These are phyloP conservation scores for Bipolaris zeicola DNA, from an alignment of 2,329 filamentous ascomycete species.

Conservation along the genomic window DNA sequence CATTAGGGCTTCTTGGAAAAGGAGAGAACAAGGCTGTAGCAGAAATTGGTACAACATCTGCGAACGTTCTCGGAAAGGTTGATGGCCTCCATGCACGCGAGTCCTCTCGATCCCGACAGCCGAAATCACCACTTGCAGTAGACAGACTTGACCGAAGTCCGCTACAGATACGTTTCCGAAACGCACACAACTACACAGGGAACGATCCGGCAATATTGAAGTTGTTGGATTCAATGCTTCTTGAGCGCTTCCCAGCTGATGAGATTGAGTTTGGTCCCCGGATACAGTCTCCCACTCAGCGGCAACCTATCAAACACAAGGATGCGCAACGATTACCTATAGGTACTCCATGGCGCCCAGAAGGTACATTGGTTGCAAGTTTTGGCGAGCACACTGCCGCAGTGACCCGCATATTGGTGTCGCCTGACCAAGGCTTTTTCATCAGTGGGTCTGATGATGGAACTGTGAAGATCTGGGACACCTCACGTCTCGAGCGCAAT, in stretches of 20 bases:
- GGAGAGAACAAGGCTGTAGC: constrained; percentile 65
- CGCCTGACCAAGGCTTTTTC: constrained; percentile 94
- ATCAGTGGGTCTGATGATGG: constrained; percentile 92
- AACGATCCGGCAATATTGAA: constrained; percentile 68
- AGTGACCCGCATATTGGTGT: constrained; percentile 79
- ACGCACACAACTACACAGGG: constrained; percentile 83
- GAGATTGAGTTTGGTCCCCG: constrained; percentile 75
- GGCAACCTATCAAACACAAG: constrained; percentile 59
- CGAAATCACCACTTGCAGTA: constrained; percentile 37
- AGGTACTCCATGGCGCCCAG: constrained; percentile 77
- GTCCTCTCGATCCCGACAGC: constrained; percentile 35
- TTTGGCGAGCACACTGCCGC: constrained; percentile 86
- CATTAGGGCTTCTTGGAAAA: constrained; percentile 65
- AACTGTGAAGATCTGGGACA: constrained; percentile 91
- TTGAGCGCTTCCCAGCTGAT: constrained; percentile 65
- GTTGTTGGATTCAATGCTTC: constrained; percentile 83
- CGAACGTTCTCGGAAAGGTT: constrained; percentile 69
- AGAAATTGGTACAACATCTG: constrained; percentile 68
- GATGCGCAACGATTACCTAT: constrained; percentile 55
- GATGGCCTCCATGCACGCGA: constrained; percentile 55
- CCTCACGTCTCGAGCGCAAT: constrained; percentile 85
- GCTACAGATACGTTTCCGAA: constrained; percentile 57
- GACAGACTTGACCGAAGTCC: constrained; percentile 40
- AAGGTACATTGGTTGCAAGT: constrained; percentile 81
- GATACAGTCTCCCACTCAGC: constrained; percentile 69